Evolutionary conservation across 1,139 yeast species (phyloP), one percentile per base, ranked within the genome.

Genomic region (Yueomyces sp.): DNA sequence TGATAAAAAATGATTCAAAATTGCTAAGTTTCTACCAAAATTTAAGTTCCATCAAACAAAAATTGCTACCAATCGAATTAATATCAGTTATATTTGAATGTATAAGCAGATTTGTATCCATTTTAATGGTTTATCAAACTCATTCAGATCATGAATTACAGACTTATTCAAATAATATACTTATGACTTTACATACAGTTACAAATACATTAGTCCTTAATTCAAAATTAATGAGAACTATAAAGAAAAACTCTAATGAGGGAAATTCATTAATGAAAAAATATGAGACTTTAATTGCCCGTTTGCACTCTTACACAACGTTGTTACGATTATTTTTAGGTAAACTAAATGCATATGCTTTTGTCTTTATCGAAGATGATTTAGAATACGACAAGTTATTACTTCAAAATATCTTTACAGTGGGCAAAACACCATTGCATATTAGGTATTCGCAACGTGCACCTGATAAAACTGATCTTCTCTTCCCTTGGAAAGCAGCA

Each of bases 301-400:
- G 47, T 37, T 41, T 49, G 19, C 49, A 48, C 41, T 50, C 47
- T 37, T 56, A 53, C 39, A 52, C 55, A 28, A 44, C 53, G n/a
- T 39, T 56, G 8, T 42, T 59, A 32, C 46, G 53, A 31, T 47
- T 59, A 9, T 51, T 59, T 36, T 44, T 57, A 36, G 64, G 64
- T 11, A 57, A 58, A 44, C 37, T 59, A 36, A 50, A 51, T 40
- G 64, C 63, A 25, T 56, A 48, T 39, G 55, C 62, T 25, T 57
- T 53, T 36, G 48, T 56, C 43, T 58, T 52, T 42, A 38, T 60
- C 36, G 56, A 58, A 5, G 57, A 53, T 42, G 50, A 50, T 6
- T 47, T 48, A 4, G 48, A 54, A 38, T 58, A 33, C n/a, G 35
- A 33, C n/a, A n/a, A 11, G 3, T 3, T 33, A 33, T 33, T 33